Conservation (phyloP, 2,329 filamentous ascomycete genomes). For the Alternaria sp. region DNA sequence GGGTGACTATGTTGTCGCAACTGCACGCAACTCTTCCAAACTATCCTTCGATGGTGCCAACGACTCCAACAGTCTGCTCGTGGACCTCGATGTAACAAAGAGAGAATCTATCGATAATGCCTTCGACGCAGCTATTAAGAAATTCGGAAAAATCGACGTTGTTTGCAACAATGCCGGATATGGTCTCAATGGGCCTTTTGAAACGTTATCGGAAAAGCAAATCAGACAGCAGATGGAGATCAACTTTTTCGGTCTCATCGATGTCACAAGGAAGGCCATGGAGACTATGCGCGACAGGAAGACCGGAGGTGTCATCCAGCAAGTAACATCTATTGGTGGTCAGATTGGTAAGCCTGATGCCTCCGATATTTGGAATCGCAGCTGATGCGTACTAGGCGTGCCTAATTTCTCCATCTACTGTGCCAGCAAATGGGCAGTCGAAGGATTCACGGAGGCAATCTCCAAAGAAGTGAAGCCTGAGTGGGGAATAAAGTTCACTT, state of each 20-base stretch:
- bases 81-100: slow-evolving; percentile 64
- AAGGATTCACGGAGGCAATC: slow-evolving; percentile 58
- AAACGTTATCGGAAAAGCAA: slow-evolving; percentile 59
- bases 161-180: slow-evolving; percentile 70
- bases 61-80: slow-evolving; percentile 58
- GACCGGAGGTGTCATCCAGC: slow-evolving; percentile 63
- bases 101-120: slow-evolving; percentile 55
- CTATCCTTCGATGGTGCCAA: slow-evolving; percentile 51
- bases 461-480: slow-evolving; percentile 56
- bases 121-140: slow-evolving; percentile 55
- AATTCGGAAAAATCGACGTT: slow-evolving; percentile 66
- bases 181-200: slow-evolving; percentile 62
- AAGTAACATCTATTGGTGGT: slow-evolving; percentile 64
- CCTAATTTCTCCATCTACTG: slow-evolving; percentile 54
- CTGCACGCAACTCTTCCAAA: slow-evolving; percentile 56
- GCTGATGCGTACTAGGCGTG: slow-evolving; percentile 26
- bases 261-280: slow-evolving; percentile 60
- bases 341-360: slow-evolving; percentile 46
- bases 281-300: slow-evolving; percentile 56
- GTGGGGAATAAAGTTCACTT: slow-evolving; percentile 58
- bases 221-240: slow-evolving; percentile 65
- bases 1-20: slow-evolving; percentile 57
- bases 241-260: slow-evolving; percentile 67
- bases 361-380: neutral
- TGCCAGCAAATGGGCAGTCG: slow-evolving; percentile 57